Evolutionary conservation across 176 grass and related monocot genomes (phyloP).

Genomic region (Paspalum notatum): DNA sequence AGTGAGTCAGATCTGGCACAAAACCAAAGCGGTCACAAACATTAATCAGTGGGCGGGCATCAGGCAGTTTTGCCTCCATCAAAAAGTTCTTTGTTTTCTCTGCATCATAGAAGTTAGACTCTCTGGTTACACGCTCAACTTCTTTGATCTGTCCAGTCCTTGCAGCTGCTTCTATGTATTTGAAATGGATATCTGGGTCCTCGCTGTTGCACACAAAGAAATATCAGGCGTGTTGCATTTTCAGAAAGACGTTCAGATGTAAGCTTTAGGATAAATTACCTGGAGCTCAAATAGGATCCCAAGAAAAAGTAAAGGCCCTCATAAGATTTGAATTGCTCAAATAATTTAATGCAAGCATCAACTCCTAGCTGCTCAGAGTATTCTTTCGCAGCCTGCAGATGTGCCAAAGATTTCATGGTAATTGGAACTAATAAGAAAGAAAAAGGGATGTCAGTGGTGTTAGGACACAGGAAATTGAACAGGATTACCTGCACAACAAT

Average conservation of each 20-base stretch:
- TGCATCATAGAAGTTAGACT: slow-evolving; percentile 94
- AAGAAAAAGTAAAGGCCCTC: slow-evolving; percentile 98
- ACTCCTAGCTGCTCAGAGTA: slow-evolving; percentile 88
- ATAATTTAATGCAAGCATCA: slow-evolving; percentile 84
- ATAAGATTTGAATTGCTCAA: slow-evolving; percentile 98
- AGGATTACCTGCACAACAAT: slow-evolving; percentile 92
- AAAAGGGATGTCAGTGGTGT: neutral
- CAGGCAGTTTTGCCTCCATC: slow-evolving; percentile 97
- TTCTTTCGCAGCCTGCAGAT: slow-evolving; percentile 81
- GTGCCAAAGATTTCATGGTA: neutral
- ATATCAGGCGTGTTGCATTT: slow-evolving; percentile 1
- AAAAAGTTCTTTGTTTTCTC: slow-evolving; percentile 97
- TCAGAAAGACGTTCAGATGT: neutral
- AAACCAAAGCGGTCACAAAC: slow-evolving; percentile 95
- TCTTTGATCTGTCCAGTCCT: slow-evolving; percentile 97
- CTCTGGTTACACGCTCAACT: slow-evolving; percentile 96
- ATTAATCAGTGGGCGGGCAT: slow-evolving; percentile 90
- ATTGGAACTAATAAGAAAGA: slow-evolving; percentile 11
- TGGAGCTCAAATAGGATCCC: slow-evolving; percentile 94
- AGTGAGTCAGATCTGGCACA: slow-evolving; percentile 93
- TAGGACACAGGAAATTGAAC: neutral
- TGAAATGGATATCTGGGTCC: slow-evolving; percentile 95
- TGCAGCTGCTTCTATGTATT: slow-evolving; percentile 95
- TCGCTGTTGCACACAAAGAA: slow-evolving; percentile 68
- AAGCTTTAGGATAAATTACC: slow-evolving; percentile 53